Evolutionary conservation across 257 asterid genomes (phyloP), one percentile per base, ranked within the genome.

Genomic region (Plectranthus barbatus): DNA sequence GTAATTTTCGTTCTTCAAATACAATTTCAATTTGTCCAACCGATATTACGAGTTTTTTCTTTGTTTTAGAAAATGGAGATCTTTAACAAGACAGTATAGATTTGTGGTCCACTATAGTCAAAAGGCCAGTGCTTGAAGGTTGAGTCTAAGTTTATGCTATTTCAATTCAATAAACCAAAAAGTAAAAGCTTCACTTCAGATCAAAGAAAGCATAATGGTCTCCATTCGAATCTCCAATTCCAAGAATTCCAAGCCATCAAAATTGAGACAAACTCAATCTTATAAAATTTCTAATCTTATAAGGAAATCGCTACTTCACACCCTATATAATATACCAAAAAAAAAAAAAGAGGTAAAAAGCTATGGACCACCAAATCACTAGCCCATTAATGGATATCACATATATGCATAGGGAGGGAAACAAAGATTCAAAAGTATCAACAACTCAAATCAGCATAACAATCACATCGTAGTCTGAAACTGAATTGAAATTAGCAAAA

Each of bases 361-460:
- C 37, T 24, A 24, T 45, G 62, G 74, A 61, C 51, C 62, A 42
- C 74, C 3, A 34, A 37, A 9, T 14, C 64, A 69, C 64, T 39
- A 56, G 18, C 14, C 21, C 60, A 24, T 45, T 11, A 60, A 56
- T 46, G 44, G 44, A 55, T 12, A 66, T 39, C 59, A 40, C 29
- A 4, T 5, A 9, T 20, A 54, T 17, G 42, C 6, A 23, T 42
- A 36, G 52, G 44, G 15, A 20, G 24, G 29, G 17, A 44, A 31
- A 62, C 9, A 12, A 29, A 41, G 4, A 69, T 62, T 61, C 31
- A 33, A 64, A 56, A 42, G 0, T 31, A 8, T 26, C n/a, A 46
- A 4, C 21, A 19, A 21, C 18, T 24, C 0, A 10, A 36, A 60
- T 64, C 17, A 5, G 17, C 33, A 36, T n/a, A 44, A n/a, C n/a